A percentile compares a stretch with the other conserved stretches of the same genome.
Evolutionary conservation across 805 yeast species (phyloP).

Genomic region (Candida boidinii): DNA sequence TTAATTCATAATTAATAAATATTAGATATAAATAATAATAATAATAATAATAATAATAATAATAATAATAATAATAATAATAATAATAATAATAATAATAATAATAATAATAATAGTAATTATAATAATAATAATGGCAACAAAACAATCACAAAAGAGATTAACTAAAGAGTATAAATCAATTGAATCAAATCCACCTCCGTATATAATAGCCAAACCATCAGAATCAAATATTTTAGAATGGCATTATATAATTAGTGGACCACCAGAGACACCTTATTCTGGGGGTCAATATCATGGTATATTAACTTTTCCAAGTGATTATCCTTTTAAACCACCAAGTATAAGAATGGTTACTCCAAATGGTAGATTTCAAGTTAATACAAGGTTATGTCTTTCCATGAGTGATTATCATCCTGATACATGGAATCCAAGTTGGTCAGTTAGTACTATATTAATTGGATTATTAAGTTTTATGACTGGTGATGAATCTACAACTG

Average conservation of each 20-base stretch:
- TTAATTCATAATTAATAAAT: too few relatives aligned
- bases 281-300: slow-evolving; percentile 88
- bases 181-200: slow-evolving; percentile 74
- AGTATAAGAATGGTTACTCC: slow-evolving; percentile 86
- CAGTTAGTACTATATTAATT: slow-evolving; percentile 78
- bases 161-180: slow-evolving; percentile 76
- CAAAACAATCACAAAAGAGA: slow-evolving; percentile 28
- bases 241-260: slow-evolving; percentile 90
- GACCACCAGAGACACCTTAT: slow-evolving; percentile 87
- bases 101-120: too few relatives aligned
- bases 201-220: slow-evolving; percentile 78
- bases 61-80: too few relatives aligned
- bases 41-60: too few relatives aligned
- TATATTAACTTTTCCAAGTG: slow-evolving; percentile 69
- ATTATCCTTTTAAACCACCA: slow-evolving; percentile 90
- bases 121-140: slow-evolving; percentile 14
- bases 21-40: too few relatives aligned
- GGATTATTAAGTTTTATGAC: slow-evolving; percentile 92
- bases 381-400: slow-evolving; percentile 77
- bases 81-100: too few relatives aligned
- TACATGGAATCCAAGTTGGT: slow-evolving; percentile 96
- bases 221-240: slow-evolving; percentile 80
- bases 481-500: slow-evolving; percentile 76
- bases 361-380: slow-evolving; percentile 76
- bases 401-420: slow-evolving; percentile 95